phyloP scores from a whole-genome alignment of 306 rosid species.

The Clitoria ternatea region DNA sequence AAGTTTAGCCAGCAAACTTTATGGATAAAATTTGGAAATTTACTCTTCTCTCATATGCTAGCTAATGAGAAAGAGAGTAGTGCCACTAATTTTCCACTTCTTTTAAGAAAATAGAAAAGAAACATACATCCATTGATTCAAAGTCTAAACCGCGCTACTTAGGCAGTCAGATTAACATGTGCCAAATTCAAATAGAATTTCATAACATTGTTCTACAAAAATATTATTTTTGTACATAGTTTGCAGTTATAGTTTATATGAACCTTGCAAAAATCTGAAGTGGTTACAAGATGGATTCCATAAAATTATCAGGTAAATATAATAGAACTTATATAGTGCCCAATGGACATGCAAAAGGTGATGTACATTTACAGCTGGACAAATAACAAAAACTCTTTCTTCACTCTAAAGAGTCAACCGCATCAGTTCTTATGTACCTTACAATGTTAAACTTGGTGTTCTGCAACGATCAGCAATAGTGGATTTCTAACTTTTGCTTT shows the following conservation, averaged over 20 bases:
- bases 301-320: neutral
- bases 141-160: constrained; percentile 3
- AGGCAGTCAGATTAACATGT: neutral
- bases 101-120: too few relatives aligned
- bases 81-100: neutral
- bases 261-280: neutral
- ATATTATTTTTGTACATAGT: neutral
- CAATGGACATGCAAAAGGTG: neutral
- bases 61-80: neutral
- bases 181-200: neutral
- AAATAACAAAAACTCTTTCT: neutral
- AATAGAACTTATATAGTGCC: neutral
- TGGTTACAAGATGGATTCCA: neutral
- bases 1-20: neutral
- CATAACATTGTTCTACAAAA: neutral
- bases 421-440: neutral
- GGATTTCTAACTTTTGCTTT: neutral
- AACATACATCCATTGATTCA: neutral
- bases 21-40: neutral
- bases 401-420: neutral
- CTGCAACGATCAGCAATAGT: neutral
- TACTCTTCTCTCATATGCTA: neutral
- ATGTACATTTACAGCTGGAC: neutral
- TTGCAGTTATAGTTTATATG: neutral
- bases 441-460: neutral